Evolutionary conservation across 768 basidiomycete species (phyloP).

Genomic region (Vishniacozyma victoriae): DNA sequence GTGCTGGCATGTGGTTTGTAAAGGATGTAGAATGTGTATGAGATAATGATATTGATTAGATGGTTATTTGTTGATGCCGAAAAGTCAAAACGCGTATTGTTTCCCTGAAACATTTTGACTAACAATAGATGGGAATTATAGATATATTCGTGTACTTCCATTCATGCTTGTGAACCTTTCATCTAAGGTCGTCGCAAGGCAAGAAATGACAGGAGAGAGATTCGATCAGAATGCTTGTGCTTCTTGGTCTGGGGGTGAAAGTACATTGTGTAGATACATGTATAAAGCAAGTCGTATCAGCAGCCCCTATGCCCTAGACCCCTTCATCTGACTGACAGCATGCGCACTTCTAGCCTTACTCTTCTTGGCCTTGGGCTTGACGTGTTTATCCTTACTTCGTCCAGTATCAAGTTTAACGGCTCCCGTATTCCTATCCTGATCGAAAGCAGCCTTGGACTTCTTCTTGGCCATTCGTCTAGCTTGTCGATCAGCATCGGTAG

Average conservation of each 20-base stretch:
- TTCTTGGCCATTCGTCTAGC: constrained; percentile 86
- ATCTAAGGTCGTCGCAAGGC: background rate
- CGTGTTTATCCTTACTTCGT: constrained; percentile 23
- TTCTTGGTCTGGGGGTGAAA: background rate
- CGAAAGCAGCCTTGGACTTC: constrained; percentile 48
- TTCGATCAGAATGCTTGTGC: background rate
- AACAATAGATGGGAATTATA: no score
- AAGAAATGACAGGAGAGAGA: background rate
- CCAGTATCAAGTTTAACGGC: constrained; percentile 39
- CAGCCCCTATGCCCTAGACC: constrained; percentile 32
- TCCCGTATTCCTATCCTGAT: constrained; percentile 34
- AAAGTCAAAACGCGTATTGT: no score
- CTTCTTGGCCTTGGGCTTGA: constrained; percentile 46
- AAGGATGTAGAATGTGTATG: no score
- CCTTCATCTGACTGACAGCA: constrained; percentile 45
- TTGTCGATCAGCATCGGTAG: constrained; percentile 69
- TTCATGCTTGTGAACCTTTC: background rate
- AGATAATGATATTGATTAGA: no score
- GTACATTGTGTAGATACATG: background rate
- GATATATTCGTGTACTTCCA: no score
- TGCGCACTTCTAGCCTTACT: constrained; percentile 40
- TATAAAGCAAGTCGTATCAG: background rate
- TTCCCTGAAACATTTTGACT: no score
- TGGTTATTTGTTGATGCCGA: no score
- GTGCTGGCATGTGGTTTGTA: no score